phyloP scores from a whole-genome alignment of 2,329 filamentous ascomycete species.

The Alternaria triticina region DNA sequence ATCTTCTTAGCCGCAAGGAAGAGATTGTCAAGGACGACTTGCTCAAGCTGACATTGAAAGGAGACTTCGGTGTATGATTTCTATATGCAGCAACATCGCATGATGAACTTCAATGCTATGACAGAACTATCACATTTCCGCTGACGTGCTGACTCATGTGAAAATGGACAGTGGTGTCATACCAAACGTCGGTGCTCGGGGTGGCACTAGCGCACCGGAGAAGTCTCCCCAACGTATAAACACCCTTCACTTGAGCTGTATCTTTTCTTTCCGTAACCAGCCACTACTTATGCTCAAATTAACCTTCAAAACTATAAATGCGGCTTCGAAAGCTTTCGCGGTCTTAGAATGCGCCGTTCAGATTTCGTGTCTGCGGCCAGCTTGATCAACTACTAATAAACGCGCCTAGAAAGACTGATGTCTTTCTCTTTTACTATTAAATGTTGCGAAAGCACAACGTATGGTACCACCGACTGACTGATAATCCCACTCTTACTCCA shows the following conservation, averaged over 20 bases:
- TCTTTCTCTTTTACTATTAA: too few relatives aligned
- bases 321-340: too few relatives aligned
- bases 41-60: constrained; percentile 23
- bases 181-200: background rate
- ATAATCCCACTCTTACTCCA: too few relatives aligned
- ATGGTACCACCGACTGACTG: too few relatives aligned
- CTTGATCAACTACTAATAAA: too few relatives aligned
- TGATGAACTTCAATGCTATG: background rate
- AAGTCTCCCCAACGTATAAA: background rate
- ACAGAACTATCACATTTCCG: background rate
- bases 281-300: too few relatives aligned
- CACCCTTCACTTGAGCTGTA: background rate
- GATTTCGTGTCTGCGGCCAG: too few relatives aligned
- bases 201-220: background rate
- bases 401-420: too few relatives aligned
- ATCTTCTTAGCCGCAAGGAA: constrained; percentile 27
- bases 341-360: too few relatives aligned
- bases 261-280: background rate
- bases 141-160: background rate
- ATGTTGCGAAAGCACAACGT: too few relatives aligned
- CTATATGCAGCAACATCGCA: background rate
- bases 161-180: background rate
- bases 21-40: constrained; percentile 22
- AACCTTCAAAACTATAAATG: too few relatives aligned
- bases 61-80: constrained; percentile 13